These are phyloP conservation scores for Beauveria varroae DNA, from an alignment of 2,329 filamentous ascomycete genomes.

Conservation along the genomic window DNA sequence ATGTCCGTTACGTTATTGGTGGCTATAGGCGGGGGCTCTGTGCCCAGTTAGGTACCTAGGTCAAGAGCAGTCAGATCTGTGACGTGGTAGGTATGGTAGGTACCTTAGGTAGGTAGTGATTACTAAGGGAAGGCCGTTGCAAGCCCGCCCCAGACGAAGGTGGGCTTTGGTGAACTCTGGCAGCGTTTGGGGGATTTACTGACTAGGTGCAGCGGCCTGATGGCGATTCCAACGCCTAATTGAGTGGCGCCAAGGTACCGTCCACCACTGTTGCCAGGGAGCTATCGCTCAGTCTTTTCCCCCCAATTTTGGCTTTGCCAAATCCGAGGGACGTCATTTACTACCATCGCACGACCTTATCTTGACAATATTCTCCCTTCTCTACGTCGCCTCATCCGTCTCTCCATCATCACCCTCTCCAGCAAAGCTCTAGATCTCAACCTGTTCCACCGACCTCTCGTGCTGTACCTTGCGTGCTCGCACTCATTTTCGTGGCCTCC, in stretches of 20 bases:
- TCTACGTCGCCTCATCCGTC: neutral
- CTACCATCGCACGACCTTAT: conserved; percentile 8
- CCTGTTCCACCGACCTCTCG: neutral
- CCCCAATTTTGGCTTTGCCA: conserved; percentile 5
- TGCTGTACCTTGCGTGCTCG: neutral
- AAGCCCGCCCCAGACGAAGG: neutral
- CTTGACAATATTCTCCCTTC: neutral
- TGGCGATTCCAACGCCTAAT: neutral
- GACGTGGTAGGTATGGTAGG: neutral
- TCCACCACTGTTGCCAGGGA: too few relatives aligned
- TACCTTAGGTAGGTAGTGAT: neutral
- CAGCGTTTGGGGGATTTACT: neutral
- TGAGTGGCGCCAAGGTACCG: neutral
- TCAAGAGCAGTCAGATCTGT: neutral
- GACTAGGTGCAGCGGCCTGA: neutral
- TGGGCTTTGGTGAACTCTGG: neutral
- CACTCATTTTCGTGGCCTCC: neutral
- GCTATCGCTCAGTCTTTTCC: neutral
- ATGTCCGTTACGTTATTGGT: neutral
- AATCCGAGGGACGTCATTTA: conserved; percentile 9
- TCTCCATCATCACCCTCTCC: neutral
- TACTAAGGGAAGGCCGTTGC: neutral
- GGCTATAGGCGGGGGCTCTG: neutral
- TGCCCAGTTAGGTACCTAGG: conserved; percentile 2
- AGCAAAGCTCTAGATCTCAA: neutral